Evolutionary conservation across 1,284 basidiomycete genomes (phyloP), one percentile per base, ranked within the genome.

Genomic region (Papiliotrema laurentii): DNA sequence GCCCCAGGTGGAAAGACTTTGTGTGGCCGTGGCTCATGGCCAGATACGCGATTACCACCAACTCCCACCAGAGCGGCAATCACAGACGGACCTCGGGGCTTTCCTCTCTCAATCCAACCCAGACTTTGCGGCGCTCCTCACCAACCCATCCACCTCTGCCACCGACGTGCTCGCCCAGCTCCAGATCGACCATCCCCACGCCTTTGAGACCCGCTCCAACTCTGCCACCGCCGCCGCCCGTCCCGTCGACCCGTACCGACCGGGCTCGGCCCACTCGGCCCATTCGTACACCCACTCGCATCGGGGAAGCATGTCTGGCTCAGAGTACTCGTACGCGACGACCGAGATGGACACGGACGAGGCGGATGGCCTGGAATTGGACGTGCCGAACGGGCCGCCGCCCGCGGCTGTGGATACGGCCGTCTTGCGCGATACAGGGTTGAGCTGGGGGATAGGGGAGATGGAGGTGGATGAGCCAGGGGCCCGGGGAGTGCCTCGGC

Each of bases 341-440:
- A 66, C 64, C 9, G 64, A 66, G 46, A 53, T 66, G 37, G 57
- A 56, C 41, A 56, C 55, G 19, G 59, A 60, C 16, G 59, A 60
- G 14, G 56, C 58, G 39, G 47, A 47, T 9, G 47, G 49, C 14
- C 22, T 56, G 27, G 45, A 44, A 3, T 40, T 45, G 5, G 34
- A 47, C 27, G 25, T 30, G 31, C 47, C 28, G 28, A 34, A 6
- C n/a, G n/a, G n/a, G n/a, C n/a, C n/a, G n/a, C n/a, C n/a, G n/a
- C n/a, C n/a, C n/a, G n/a, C n/a, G n/a, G n/a, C n/a, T n/a, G n/a
- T n/a, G n/a, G n/a, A n/a, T n/a, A n/a, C n/a, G 24, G 26, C 7
- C 24, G 39, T 6, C 21, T 41, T n/a, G 39, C 14, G 34, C 34
- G 16, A 26, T 14, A 41, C 24, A 13, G 39, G 39, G 26, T 27